Evolutionary conservation across 2,329 filamentous ascomycete species (phyloP).

Genomic region (Thielaviopsis euricoi): DNA sequence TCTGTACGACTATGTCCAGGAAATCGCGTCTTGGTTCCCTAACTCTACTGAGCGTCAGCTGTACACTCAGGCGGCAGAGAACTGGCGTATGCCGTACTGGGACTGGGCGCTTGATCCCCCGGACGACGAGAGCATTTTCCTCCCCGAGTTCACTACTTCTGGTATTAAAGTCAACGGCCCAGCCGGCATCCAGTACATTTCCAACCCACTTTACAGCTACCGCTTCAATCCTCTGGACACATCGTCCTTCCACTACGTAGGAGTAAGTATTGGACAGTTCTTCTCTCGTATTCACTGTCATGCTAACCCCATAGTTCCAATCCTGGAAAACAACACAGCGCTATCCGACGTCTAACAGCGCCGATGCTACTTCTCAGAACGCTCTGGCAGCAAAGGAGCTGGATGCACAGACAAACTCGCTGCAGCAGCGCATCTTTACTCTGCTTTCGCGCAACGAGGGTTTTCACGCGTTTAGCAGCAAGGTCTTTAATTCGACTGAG

Average conservation of each 20-base stretch:
- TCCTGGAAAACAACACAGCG: conserved; percentile 44
- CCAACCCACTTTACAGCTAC: conserved; percentile 46
- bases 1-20: conserved; percentile 12
- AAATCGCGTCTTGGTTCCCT: conserved; percentile 32
- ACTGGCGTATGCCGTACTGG: conserved; percentile 42
- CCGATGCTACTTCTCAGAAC: conserved; percentile 35
- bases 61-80: conserved; percentile 33
- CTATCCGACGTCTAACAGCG: conserved; percentile 26
- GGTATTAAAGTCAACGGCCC: conserved; percentile 38
- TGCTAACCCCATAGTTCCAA: conserved; percentile 29
- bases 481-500: conserved; percentile 38
- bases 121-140: conserved; percentile 31
- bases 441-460: conserved; percentile 51
- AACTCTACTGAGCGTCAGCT: conserved; percentile 26
- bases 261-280: conserved; percentile 28
- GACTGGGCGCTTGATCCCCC: conserved; percentile 38
- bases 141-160: conserved; percentile 27
- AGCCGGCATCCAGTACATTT: conserved; percentile 35
- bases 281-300: neutral
- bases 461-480: conserved; percentile 53
- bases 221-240: conserved; percentile 42
- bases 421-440: conserved; percentile 48
- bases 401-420: conserved; percentile 33
- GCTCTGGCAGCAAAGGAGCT: conserved; percentile 35
- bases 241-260: conserved; percentile 39